Evolutionary conservation across 1,139 yeast species (phyloP).

Genomic region (Yamadazyma sp.): DNA sequence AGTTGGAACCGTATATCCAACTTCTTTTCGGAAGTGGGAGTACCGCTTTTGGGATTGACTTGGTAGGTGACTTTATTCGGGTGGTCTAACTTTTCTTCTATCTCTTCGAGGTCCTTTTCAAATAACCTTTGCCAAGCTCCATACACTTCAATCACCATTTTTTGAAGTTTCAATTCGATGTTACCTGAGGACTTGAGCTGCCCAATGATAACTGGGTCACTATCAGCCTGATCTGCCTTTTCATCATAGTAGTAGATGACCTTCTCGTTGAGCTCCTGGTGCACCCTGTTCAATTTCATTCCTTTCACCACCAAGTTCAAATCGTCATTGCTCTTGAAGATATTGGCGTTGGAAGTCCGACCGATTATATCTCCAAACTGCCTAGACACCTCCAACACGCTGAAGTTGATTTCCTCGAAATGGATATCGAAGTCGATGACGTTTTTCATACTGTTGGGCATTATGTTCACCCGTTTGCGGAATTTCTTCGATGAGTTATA

Average conservation of each 20-base stretch:
- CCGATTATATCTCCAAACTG: conserved; percentile 49
- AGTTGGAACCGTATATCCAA: conserved; percentile 46
- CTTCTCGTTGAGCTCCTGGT: conserved; percentile 8
- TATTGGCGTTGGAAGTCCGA: conserved; percentile 21
- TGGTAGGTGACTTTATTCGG: neutral
- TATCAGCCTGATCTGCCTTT: neutral
- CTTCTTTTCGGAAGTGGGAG: conserved; percentile 5
- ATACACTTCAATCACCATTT: conserved; percentile 50
- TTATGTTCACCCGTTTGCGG: conserved; percentile 10
- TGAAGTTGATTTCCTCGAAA: conserved; percentile 24
- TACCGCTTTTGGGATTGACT: neutral
- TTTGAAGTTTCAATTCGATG: conserved; percentile 42
- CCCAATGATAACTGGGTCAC: conserved; percentile 12
- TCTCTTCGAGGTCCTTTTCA: conserved; percentile 18
- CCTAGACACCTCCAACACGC: conserved; percentile 16
- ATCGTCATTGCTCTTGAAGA: conserved; percentile 34
- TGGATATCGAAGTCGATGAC: conserved; percentile 21
- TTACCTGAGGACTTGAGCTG: conserved; percentile 10
- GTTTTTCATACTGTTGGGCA: conserved; percentile 5
- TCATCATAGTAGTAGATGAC: conserved; percentile 11
- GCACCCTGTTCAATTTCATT: conserved; percentile 21
- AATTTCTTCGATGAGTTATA: conserved; percentile 8
- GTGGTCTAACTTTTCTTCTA: conserved; percentile 1
- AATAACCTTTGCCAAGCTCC: conserved; percentile 52
- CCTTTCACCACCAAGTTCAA: conserved; percentile 30